phyloP scores from a whole-genome alignment of 768 basidiomycete genomes.

The Mycena crocata region DNA sequence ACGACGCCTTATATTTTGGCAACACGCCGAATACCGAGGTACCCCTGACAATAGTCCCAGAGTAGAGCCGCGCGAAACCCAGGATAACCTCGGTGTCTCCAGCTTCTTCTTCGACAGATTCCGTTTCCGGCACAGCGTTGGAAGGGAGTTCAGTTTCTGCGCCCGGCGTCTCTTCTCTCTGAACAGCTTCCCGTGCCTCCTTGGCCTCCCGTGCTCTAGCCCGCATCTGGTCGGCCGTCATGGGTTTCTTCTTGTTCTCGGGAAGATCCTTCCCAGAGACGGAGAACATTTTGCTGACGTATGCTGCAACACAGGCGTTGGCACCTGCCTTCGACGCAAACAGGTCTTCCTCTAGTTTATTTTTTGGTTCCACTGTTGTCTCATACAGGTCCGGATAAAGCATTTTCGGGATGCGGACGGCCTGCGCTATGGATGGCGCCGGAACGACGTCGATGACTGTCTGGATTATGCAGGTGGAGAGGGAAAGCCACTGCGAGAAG shows the following conservation, averaged over 20 bases:
- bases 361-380: conserved; percentile 68
- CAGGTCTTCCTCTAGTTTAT: conserved; percentile 86
- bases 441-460: conserved; percentile 94
- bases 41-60: conserved; percentile 81
- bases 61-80: conserved; percentile 95
- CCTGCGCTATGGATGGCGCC: conserved; percentile 84
- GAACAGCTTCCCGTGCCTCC: conserved; percentile 46
- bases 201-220: conserved; percentile 68
- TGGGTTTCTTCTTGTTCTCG: conserved; percentile 79
- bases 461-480: conserved; percentile 94
- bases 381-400: conserved; percentile 85
- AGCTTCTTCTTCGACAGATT: conserved; percentile 38
- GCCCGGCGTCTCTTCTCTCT: conserved; percentile 14
- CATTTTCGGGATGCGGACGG: conserved; percentile 89
- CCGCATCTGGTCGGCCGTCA: conserved; percentile 89
- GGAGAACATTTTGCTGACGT: conserved; percentile 99
- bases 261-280: conserved; percentile 85
- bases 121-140: conserved; percentile 24
- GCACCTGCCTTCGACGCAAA: conserved; percentile 74
- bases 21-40: conserved; percentile 77
- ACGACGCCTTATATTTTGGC: conserved; percentile 83
- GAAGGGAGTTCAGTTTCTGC: conserved; percentile 24
- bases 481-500: conserved; percentile 95
- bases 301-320: conserved; percentile 78
- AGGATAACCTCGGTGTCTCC: conserved; percentile 73